Base-by-base conservation (phyloP, 345 rosid genomes). In the Melaleuca quinquenervia region DNA sequence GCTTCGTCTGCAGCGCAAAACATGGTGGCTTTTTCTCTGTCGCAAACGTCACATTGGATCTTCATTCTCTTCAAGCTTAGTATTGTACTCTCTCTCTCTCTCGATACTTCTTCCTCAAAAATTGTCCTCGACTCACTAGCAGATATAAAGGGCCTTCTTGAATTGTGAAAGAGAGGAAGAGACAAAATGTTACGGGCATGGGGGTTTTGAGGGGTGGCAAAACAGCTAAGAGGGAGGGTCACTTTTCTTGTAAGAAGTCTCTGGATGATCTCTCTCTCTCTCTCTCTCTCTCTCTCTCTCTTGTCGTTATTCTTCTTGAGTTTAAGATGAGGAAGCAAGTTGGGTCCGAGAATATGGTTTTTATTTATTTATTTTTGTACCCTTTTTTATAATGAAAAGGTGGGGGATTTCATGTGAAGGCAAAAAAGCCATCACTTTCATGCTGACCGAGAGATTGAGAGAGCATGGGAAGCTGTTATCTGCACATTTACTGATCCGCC, bases 1-100 rank as follows among this genome's bases (percentile, higher is more conserved):
- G 98, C 99, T 88, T 95, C 99, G 87, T 96, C 99, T 74, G 98
- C 98, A 82, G 94, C 92, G 89, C 99, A 96, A 84, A 93, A 96
- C 88, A 95, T 95, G 83, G 95, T 88, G 45, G 98, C 99, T 87
- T 90, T 95, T 48, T 90, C 89, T 85, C 91, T 93, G 80, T 85
- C 91, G 87, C 99, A 96, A 52, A 94, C 97, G 89, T 96, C 98
- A 90, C 99, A 96, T 91, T 90, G 95, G 92, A 96, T 94, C 94
- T 93, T 95, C 99, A 96, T 75, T 82, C 83, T 80, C n/a, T 51
- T 70, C 13, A 16, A 64, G 41, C 76, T 36, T 29, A 16, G 78
- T 64, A 11, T 8, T 64, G 78, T 36, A 1, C 24, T 32, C 76
- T 5, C 76, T 64, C 75, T 58, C 44, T 8, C 75, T 29, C 75